Percentiles rank a stretch among this genome's conserved stretches.
phyloP scores from a whole-genome alignment of 2,329 filamentous ascomycete genomes.

The Chaetomiaceae sp. region DNA sequence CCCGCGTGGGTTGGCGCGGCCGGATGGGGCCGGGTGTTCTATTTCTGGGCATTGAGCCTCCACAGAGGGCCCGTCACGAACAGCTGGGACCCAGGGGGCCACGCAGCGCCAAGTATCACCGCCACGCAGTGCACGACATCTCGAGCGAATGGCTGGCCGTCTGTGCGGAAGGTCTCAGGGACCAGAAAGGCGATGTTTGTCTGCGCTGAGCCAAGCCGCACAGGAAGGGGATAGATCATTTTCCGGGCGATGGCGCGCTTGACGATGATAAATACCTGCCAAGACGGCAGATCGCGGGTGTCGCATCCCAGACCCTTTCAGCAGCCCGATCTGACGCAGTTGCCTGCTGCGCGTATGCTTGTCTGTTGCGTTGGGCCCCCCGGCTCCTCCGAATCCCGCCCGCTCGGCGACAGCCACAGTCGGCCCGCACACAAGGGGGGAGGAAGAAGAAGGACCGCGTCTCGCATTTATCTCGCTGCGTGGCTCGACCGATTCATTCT shows the following conservation, averaged over 20 bases:
- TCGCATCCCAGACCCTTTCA: neutral
- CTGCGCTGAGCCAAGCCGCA: neutral
- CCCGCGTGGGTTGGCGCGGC: no score
- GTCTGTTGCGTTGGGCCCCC: neutral
- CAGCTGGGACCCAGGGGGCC: neutral
- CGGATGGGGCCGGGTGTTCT: conserved; percentile 4
- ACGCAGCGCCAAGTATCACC: neutral
- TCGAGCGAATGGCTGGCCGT: neutral
- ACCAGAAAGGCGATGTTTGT: neutral
- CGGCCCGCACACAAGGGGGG: neutral
- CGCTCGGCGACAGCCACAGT: conserved; percentile 4
- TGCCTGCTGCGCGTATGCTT: neutral
- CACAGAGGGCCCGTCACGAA: neutral
- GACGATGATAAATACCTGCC: no score
- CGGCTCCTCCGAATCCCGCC: neutral
- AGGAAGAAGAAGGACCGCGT: neutral
- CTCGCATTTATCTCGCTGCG: conserved; percentile 6
- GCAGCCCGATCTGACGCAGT: neutral
- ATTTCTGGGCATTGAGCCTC: conserved; percentile 10
- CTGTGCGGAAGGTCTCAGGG: neutral
- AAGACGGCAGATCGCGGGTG: no score
- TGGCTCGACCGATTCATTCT: neutral
- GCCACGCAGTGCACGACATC: neutral
- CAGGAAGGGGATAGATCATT: no score
- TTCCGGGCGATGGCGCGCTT: no score